Base-by-base conservation (phyloP, 352 stramenopile genomes). In the Phytopythium cucurbitacearum region DNA sequence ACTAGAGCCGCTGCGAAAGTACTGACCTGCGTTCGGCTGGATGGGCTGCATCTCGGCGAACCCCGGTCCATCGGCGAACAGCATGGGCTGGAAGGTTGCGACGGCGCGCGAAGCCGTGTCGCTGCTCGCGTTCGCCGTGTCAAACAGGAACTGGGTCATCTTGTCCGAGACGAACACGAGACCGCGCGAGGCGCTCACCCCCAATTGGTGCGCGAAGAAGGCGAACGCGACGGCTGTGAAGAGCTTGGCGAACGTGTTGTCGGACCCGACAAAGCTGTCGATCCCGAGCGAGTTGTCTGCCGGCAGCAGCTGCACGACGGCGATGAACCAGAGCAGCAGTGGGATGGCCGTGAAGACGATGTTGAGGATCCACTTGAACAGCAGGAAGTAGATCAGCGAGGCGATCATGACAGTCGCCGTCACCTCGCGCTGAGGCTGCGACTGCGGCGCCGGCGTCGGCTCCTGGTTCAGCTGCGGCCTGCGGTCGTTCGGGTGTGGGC, bases 351-450 rank as follows among this genome's bases (percentile, higher is more conserved):
- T 73, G 46, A 87, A 85, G 21, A 85, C 53, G 46, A 87, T 7
- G 57, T 85, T 73, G 46, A 89, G 64, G 11, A 85, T 36, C 57
- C 70, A 76, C 49, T 84, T 83, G 66, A 89, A 87, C 43, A 86
- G 54, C 52, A 89, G 37, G 32, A 89, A 89, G 56, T 89, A 89
- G 12, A 87, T 42, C 28, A 85, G 42, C 40, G 79, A 89, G 51
- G 81, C 60, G 48, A 80, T 33, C 79, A 89, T 87, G 38, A 85
- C 79, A 0, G 72, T 64, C 15, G 63, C 12, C 32, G 79, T 89
- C 40, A 89, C 72, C 48, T 87, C 76, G 10, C 50, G 60, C 42
- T 51, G 37, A 32, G 36, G 42, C 21, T 33, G 34, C 36, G 34
- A 16, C 5, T 36, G 5, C n/a, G 42, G n/a, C 33, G 43, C 42